phyloP scores from a whole-genome alignment of 2,329 filamentous ascomycete species.

The Pleomassaria siparia region DNA sequence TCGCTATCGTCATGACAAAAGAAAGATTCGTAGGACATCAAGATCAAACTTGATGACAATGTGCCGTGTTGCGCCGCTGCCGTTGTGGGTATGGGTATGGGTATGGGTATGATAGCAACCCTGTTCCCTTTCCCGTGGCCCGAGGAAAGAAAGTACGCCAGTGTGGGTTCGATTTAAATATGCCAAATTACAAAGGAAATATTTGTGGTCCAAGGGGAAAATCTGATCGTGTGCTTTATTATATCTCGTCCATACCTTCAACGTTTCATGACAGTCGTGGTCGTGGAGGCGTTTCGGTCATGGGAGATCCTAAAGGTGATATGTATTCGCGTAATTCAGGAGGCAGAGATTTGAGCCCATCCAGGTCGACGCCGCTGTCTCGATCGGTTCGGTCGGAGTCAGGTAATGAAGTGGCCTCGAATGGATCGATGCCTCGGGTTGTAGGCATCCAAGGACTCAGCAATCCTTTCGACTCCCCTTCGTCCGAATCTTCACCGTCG shows the following conservation, averaged over 20 bases:
- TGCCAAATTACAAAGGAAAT: conserved; percentile 8
- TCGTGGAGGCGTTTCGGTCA: conserved; percentile 27
- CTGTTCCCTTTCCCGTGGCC: not conserved
- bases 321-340: conserved; percentile 17
- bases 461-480: conserved; percentile 29
- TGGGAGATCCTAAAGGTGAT: conserved; percentile 29
- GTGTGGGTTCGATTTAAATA: conserved; percentile 1
- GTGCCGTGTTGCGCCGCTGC: conserved; percentile 28
- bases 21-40: conserved; percentile 35
- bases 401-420: conserved; percentile 14
- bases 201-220: conserved; percentile 4
- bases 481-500: conserved; percentile 23
- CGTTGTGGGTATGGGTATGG: not conserved
- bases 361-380: conserved; percentile 42
- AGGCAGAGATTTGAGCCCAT: conserved; percentile 26
- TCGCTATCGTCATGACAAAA: conserved; percentile 20
- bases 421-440: conserved; percentile 18
- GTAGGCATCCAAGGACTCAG: conserved; percentile 42
- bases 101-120: not conserved
- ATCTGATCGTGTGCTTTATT: conserved; percentile 13
- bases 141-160: conserved; percentile 4
- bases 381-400: conserved; percentile 31
- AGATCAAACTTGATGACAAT: conserved; percentile 37
- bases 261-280: conserved; percentile 21
- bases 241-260: conserved; percentile 12